Percentiles rank a stretch among this genome's conserved stretches.
Conservation (phyloP, 2,329 filamentous ascomycete species). For the Trichoderma sp. region DNA sequence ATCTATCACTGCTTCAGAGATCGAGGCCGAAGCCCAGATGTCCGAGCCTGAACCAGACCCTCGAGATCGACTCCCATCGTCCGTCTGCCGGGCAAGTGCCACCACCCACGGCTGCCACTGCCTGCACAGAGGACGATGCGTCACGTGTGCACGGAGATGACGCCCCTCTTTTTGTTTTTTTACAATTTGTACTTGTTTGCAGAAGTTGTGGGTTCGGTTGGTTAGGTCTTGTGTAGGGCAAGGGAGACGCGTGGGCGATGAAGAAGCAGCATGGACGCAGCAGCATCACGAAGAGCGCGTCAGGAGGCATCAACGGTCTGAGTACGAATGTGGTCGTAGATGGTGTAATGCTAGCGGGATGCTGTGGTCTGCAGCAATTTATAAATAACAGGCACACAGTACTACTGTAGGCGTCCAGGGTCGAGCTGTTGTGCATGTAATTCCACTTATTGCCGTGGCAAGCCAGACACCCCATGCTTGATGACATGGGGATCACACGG, state of each 20-base stretch:
- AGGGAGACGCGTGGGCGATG: not conserved
- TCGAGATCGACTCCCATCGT: conserved; percentile 16
- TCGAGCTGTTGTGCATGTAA: not conserved
- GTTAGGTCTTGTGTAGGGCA: not conserved
- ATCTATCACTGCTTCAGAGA: not conserved
- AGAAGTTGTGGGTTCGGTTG: not conserved
- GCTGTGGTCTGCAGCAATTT: too few relatives aligned
- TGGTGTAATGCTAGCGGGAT: too few relatives aligned
- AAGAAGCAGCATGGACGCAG: not conserved
- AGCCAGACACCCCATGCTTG: not conserved
- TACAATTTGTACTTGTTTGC: not conserved
- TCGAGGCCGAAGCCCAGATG: conserved; percentile 14
- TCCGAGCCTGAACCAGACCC: conserved; percentile 5
- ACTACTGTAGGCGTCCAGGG: not conserved
- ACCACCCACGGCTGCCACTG: conserved; percentile 10
- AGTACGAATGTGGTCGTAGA: too few relatives aligned
- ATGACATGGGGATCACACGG: not conserved
- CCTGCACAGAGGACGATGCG: not conserved
- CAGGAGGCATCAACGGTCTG: too few relatives aligned
- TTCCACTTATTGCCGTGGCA: not conserved
- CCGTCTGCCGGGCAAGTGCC: conserved; percentile 8
- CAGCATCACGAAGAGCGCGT: not conserved
- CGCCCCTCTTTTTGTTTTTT: conserved; percentile 11
- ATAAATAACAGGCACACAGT: not conserved
- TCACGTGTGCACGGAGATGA: conserved; percentile 12